phyloP scores from a whole-genome alignment of 345 rosid species.

The Arabis hirsuta region DNA sequence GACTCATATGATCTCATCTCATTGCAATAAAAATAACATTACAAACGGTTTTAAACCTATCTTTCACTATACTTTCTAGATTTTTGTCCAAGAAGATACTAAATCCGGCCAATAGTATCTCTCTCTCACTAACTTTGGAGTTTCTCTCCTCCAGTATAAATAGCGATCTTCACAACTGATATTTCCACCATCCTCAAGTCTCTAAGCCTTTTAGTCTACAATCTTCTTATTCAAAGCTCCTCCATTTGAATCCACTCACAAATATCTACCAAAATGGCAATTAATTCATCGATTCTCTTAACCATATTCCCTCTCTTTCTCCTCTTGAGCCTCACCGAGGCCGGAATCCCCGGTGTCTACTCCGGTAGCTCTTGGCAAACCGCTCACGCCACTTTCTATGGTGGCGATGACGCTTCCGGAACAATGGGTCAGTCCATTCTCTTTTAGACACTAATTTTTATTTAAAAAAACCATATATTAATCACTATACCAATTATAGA shows the following conservation, averaged over 20 bases:
- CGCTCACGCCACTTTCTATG: constrained; percentile 95
- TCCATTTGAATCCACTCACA: background rate
- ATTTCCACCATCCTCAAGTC: constrained; percentile 33
- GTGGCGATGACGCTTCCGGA: constrained; percentile 89
- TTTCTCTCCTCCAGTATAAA: constrained; percentile 33
- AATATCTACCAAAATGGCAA: constrained; percentile 25
- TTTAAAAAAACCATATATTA: background rate
- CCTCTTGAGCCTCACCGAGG: constrained; percentile 44
- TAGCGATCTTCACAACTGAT: constrained; percentile 29
- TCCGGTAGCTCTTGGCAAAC: constrained; percentile 67
- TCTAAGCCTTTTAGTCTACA: constrained; percentile 9
- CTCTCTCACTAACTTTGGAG: constrained; percentile 23
- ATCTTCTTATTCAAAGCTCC: constrained; percentile 11
- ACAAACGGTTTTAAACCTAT: constrained; percentile 21
- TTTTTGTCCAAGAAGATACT: constrained; percentile 2
- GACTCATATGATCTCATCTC: background rate
- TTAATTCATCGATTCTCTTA: constrained; percentile 4
- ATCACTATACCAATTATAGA: background rate
- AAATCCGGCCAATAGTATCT: constrained; percentile 17
- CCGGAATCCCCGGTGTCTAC: constrained; percentile 65
- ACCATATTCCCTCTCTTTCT: constrained; percentile 40
- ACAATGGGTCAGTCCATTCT: constrained; percentile 66
- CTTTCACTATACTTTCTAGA: constrained; percentile 15
- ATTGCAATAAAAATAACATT: constrained; percentile 6
- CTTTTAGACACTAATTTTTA: background rate